These are phyloP conservation scores for Haplographium delicatum DNA, from an alignment of 495 filamentous ascomycete genomes.

Conservation along the genomic window DNA sequence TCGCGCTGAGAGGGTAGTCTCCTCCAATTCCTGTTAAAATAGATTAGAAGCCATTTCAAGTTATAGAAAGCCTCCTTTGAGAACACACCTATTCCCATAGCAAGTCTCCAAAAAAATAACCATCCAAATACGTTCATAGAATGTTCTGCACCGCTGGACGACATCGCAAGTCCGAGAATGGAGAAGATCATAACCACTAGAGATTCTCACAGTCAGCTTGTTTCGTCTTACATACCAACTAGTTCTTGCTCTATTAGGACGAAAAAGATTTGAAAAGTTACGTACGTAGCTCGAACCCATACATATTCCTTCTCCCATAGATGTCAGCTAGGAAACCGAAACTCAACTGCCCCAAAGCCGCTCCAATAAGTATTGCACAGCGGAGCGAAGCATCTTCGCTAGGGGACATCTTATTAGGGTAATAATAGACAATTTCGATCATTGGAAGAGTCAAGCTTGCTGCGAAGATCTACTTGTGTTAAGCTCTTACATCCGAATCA, in stretches of 20 bases:
- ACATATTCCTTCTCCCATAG: slow-evolving; percentile 55
- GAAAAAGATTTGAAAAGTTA: not conserved
- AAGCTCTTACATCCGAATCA: not conserved
- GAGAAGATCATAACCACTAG: slow-evolving; percentile 46
- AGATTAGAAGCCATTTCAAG: not conserved
- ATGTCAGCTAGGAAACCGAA: slow-evolving; percentile 59
- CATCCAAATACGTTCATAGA: slow-evolving; percentile 52
- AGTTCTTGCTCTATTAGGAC: not conserved
- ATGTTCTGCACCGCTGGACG: slow-evolving; percentile 26
- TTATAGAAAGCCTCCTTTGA: not conserved
- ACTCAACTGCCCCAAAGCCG: slow-evolving; percentile 52
- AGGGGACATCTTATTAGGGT: slow-evolving; percentile 32
- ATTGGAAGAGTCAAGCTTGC: slow-evolving; percentile 1
- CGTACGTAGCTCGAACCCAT: slow-evolving; percentile 46
- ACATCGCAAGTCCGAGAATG: slow-evolving; percentile 47
- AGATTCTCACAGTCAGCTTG: not conserved
- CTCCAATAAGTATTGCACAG: slow-evolving; percentile 51
- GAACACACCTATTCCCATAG: slow-evolving; percentile 45
- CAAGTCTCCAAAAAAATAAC: slow-evolving; percentile 52
- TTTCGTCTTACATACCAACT: too few relatives aligned
- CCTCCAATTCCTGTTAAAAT: slow-evolving; percentile 39
- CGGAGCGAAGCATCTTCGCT: slow-evolving; percentile 43
- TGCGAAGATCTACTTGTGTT: not conserved
- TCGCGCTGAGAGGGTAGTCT: slow-evolving; percentile 40
- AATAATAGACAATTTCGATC: slow-evolving; percentile 36